phyloP scores from a whole-genome alignment of 2,329 filamentous ascomycete genomes.

The Phialophora expanda region DNA sequence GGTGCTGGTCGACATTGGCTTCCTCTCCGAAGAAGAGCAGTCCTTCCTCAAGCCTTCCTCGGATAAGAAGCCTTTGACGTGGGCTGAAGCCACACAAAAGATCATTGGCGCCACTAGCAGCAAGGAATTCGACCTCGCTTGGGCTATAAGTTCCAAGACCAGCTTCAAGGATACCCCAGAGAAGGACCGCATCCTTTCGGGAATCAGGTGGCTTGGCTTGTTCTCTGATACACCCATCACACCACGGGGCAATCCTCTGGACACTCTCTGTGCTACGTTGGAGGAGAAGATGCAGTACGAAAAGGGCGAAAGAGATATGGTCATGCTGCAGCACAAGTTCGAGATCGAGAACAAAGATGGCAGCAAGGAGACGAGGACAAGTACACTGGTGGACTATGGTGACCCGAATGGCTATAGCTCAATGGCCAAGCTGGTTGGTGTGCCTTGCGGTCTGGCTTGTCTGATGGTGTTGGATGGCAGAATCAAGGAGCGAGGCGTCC shows the following conservation, averaged over 20 bases:
- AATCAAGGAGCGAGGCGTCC: conserved; percentile 72
- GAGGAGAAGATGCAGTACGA: conserved; percentile 92
- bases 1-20: conserved; percentile 85
- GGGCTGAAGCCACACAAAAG: conserved; percentile 83
- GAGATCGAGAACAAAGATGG: conserved; percentile 83
- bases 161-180: conserved; percentile 72
- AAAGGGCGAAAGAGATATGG: conserved; percentile 80
- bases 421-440: conserved; percentile 83
- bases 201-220: conserved; percentile 72
- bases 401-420: conserved; percentile 73
- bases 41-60: conserved; percentile 58
- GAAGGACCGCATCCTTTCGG: conserved; percentile 70
- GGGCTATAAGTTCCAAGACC: conserved; percentile 75
- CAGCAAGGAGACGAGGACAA: conserved; percentile 74
- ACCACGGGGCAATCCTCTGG: conserved; percentile 78
- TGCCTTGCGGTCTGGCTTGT: conserved; percentile 76
- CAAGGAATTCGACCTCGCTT: conserved; percentile 71
- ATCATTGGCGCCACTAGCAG: conserved; percentile 72
- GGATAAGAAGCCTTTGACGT: conserved; percentile 65
- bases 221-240: conserved; percentile 73
- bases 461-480: conserved; percentile 77
- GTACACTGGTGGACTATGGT: conserved; percentile 83
- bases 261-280: conserved; percentile 86
- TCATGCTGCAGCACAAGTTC: conserved; percentile 70
- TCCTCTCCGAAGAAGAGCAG: conserved; percentile 74